Conservation (phyloP, 805 yeast genomes). For the Tetrapisispora taiwanensis region DNA sequence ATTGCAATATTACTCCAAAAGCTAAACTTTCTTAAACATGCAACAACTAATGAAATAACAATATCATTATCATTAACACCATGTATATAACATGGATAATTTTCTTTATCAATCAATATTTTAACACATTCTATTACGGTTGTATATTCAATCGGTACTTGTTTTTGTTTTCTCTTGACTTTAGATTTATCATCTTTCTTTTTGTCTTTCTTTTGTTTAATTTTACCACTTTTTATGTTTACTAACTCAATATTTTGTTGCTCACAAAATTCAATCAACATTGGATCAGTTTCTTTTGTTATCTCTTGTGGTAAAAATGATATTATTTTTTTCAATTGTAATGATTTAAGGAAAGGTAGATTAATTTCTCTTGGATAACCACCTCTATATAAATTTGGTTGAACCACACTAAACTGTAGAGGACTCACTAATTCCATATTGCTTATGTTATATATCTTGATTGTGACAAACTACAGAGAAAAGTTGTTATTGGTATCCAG, state of each 20-base stretch:
- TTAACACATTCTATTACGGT: conserved; percentile 53
- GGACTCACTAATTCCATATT: conserved; percentile 48
- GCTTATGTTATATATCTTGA: too few species aligned
- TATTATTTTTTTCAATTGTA: conserved; percentile 60
- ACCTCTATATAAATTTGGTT: conserved; percentile 67
- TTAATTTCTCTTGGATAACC: conserved; percentile 77
- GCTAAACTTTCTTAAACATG: conserved; percentile 72
- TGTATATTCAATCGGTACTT: conserved; percentile 66
- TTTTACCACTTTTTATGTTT: conserved; percentile 53
- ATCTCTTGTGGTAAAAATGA: conserved; percentile 75
- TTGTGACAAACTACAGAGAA: too few species aligned
- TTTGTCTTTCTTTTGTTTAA: conserved; percentile 10
- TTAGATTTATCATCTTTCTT: conserved; percentile 13
- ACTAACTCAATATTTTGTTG: conserved; percentile 47
- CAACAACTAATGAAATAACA: conserved; percentile 72
- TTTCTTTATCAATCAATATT: conserved; percentile 45
- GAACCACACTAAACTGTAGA: conserved; percentile 61
- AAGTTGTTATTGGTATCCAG: too few species aligned
- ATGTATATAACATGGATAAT: conserved; percentile 71
- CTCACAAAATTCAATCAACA: conserved; percentile 42
- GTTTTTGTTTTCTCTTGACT: conserved; percentile 73
- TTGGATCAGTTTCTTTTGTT: conserved; percentile 37
- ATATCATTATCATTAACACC: conserved; percentile 76
- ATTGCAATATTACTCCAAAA: conserved; percentile 88
- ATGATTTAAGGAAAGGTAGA: conserved; percentile 52